These are phyloP conservation scores for Tricholoma sp. DNA, from an alignment of 768 basidiomycete genomes.

Conservation along the genomic window DNA sequence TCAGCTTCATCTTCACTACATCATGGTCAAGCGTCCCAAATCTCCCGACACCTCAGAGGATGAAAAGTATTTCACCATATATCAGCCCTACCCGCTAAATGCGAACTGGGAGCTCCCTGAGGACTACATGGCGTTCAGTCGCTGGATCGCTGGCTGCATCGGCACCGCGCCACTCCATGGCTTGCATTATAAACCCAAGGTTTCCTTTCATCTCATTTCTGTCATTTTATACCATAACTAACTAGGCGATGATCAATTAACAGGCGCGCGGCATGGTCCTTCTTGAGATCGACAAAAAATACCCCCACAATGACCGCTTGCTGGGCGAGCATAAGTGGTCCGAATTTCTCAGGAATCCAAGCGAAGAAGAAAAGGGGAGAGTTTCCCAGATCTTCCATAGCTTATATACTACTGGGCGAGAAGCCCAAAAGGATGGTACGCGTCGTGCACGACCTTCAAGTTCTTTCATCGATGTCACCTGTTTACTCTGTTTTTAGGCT, in stretches of 20 bases:
- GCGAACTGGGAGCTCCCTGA: slow-evolving; percentile 38
- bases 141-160: slow-evolving; percentile 44
- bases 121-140: slow-evolving; percentile 36
- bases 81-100: slow-evolving; percentile 45
- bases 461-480: not conserved
- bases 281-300: slow-evolving; percentile 39
- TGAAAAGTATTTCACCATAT: slow-evolving; percentile 41
- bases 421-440: slow-evolving; percentile 47
- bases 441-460: not conserved
- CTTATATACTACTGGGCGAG: slow-evolving; percentile 35
- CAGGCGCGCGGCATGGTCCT: slow-evolving; percentile 46
- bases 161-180: slow-evolving; percentile 33
- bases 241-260: not conserved
- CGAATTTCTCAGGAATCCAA: slow-evolving; percentile 38
- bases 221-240: slow-evolving; percentile 2
- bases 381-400: slow-evolving; percentile 39
- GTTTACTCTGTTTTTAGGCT: slow-evolving; percentile 28
- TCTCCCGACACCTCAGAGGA: slow-evolving; percentile 39
- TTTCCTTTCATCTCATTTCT: slow-evolving; percentile 17
- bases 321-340: slow-evolving; percentile 50
- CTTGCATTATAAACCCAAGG: slow-evolving; percentile 45
- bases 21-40: slow-evolving; percentile 37
- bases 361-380: slow-evolving; percentile 29
- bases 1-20: not conserved
- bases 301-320: slow-evolving; percentile 28